Conservation (phyloP, 352 stramenopile species). For the Thraustotheca clavata region DNA sequence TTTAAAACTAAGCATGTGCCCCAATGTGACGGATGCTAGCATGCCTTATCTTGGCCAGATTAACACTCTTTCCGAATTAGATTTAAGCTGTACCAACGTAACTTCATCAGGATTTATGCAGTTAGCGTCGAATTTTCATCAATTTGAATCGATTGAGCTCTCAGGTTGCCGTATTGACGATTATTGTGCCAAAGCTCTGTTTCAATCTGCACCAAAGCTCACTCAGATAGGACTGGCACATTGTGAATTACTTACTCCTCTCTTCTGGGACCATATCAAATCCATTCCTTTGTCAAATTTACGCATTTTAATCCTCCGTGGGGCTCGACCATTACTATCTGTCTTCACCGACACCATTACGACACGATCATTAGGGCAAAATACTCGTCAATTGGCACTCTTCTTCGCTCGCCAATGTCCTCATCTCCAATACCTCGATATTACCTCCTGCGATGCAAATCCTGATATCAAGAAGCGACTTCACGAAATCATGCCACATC, state of each 20-base stretch:
- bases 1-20: constrained; percentile 12
- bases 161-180: neutral
- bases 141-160: neutral
- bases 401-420: constrained; percentile 1
- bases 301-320: neutral
- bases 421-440: constrained; percentile 2
- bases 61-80: neutral
- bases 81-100: neutral
- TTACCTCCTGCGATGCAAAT: constrained; percentile 8
- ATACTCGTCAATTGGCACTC: neutral
- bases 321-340: neutral
- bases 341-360: neutral
- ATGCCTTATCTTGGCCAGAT: neutral
- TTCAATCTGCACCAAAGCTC: neutral
- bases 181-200: neutral
- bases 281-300: neutral
- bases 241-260: neutral
- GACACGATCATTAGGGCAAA: neutral
- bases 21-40: neutral
- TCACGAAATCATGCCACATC: neutral
- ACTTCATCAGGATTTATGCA: neutral
- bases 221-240: neutral
- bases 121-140: neutral
- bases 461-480: neutral
- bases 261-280: constrained; percentile 1